Conservation (phyloP, 192 early-diverging fungal genomes). For the Coemansia sp. region DNA sequence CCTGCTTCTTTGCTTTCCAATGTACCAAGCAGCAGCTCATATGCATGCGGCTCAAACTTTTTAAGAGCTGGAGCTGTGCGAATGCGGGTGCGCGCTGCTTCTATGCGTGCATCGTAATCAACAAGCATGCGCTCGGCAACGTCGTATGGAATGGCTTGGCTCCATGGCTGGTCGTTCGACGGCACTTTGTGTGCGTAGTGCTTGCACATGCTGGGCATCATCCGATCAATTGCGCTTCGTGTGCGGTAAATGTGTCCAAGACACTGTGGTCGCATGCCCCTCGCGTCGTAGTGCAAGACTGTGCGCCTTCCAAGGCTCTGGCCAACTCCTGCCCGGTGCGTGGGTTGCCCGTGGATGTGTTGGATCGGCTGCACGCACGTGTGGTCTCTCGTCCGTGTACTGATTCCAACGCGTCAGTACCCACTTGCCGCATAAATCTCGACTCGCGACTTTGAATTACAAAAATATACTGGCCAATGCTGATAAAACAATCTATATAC, state of each 20-base stretch:
- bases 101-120: conserved; percentile 9
- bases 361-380: not conserved
- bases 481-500: too few relatives aligned
- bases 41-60: not conserved
- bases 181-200: not conserved
- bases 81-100: not conserved
- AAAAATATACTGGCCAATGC: not conserved
- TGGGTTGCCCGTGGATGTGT: not conserved
- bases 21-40: not conserved
- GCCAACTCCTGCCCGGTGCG: not conserved
- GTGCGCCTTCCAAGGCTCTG: not conserved
- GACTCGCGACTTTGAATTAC: not conserved
- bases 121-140: conserved; percentile 13
- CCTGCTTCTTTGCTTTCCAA: not conserved
- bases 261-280: conserved; percentile 5
- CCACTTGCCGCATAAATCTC: not conserved
- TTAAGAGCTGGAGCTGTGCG: not conserved
- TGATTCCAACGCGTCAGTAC: not conserved
- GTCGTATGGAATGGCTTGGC: conserved; percentile 20
- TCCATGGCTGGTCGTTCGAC: conserved; percentile 19
- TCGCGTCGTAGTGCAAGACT: not conserved
- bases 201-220: not conserved
- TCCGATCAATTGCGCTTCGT: not conserved
- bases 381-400: not conserved
- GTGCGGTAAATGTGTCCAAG: not conserved